Base-by-base conservation (phyloP, 2,329 filamentous ascomycete species). In the Akanthomyces dipterigenus region DNA sequence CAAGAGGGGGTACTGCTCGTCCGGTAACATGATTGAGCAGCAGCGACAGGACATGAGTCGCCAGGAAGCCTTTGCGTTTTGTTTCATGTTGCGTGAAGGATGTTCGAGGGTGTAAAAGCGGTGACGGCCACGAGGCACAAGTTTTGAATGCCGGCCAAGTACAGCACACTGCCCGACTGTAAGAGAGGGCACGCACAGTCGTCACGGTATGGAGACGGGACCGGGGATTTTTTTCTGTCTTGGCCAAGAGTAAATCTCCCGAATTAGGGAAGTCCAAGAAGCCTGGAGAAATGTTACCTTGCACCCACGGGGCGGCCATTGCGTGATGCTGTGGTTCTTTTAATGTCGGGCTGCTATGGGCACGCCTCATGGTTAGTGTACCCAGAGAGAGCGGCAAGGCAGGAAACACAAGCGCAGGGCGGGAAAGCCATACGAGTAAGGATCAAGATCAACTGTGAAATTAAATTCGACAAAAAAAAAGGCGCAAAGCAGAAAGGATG, bases 311-410 rank as follows among this genome's bases (percentile, higher is more conserved):
- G 20, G 7, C 5, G 40, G 31, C 43, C 11, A 48, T 48, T 48
- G 45, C 45, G 45, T 48, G 45, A 48, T 48, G 24, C 2, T 36
- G 14, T 5, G 40, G 43, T 22, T 48, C 12, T 34, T 22, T 28
- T 49, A 57, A 48, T 57, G 40, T 57, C 36, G 43, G 22, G 22
- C 43, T 48, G 43, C 22, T 57, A 57, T 24, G n/a, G n/a, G 20
- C 43, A 57, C 55, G 34, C 55, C 55, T 38, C 22, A 18, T 48
- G 55, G 55, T 11, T 57, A 49, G 43, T 49, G 55, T 57, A 57
- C 43, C 43, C 54, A 56, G 54, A 14, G n/a, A n/a, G n/a, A n/a
- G n/a, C n/a, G n/a, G n/a, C 34, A 4, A 42, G n/a, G 22, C 18
- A 24, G 49, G 49, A 7, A 20, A 11, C 20, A 51, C n/a, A 51